A percentile compares a stretch with the other conserved stretches of the same genome.
These are phyloP conservation scores for Spongospora subterranea DNA, from an alignment of 208 protist genomes.

Conservation along the genomic window DNA sequence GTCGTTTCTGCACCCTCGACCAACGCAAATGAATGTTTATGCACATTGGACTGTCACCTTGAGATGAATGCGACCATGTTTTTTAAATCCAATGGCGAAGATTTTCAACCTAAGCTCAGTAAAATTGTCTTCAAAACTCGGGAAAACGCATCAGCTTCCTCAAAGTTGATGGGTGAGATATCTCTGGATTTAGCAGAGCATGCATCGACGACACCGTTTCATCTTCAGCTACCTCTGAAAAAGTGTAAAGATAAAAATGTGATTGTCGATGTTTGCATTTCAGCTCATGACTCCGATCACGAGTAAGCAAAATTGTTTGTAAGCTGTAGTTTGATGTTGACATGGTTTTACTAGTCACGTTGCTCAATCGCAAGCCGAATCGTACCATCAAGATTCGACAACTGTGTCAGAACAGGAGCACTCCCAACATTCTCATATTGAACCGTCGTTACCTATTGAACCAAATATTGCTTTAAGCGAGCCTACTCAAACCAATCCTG, in stretches of 20 bases:
- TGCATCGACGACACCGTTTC: not conserved
- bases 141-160: not conserved
- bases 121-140: not conserved
- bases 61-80: constrained; percentile 3
- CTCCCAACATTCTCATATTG: too few species aligned
- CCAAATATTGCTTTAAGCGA: too few species aligned
- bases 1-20: not conserved
- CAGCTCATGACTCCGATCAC: not conserved
- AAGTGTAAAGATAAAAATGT: not conserved
- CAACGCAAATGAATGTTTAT: not conserved
- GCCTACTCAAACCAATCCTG: too few species aligned
- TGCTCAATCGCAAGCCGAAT: too few species aligned
- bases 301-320: not conserved
- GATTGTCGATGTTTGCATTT: not conserved
- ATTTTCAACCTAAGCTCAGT: constrained; percentile 14
- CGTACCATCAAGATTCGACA: too few species aligned
- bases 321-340: not conserved
- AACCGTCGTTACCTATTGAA: too few species aligned
- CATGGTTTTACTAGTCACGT: too few species aligned
- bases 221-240: not conserved
- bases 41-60: not conserved
- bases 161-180: not conserved
- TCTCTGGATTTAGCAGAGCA: not conserved
- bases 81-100: not conserved
- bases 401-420: too few species aligned